phyloP scores from a whole-genome alignment of 2,329 filamentous ascomycete species.

The Myotisia sp. region DNA sequence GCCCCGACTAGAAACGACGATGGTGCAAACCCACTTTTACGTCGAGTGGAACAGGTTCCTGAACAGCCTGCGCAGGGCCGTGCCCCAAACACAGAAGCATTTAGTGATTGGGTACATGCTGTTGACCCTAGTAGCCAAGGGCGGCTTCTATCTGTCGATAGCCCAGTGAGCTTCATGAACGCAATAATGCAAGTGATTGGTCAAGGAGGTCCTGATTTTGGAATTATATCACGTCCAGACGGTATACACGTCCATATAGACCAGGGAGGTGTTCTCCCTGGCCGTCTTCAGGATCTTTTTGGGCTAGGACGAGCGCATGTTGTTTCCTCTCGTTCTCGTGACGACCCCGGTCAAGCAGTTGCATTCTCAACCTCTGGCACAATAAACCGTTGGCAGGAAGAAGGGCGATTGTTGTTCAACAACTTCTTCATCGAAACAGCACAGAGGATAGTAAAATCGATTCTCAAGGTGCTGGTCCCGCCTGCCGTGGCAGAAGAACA shows the following conservation, averaged over 20 bases:
- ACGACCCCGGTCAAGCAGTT: constrained; percentile 52
- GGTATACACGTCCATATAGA: constrained; percentile 43
- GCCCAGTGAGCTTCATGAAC: constrained; percentile 43
- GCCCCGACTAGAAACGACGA: constrained; percentile 54
- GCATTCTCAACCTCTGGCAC: constrained; percentile 61
- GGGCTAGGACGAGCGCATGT: constrained; percentile 19
- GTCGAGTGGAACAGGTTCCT: constrained; percentile 38
- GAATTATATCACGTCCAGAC: constrained; percentile 32
- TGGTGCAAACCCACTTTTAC: constrained; percentile 72
- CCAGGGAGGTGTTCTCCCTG: constrained; percentile 36
- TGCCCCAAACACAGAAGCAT: constrained; percentile 26
- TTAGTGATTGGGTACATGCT: constrained; percentile 40
- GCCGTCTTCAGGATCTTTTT: constrained; percentile 39
- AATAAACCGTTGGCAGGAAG: constrained; percentile 69
- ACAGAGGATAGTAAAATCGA: constrained; percentile 50
- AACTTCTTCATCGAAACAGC: constrained; percentile 53
- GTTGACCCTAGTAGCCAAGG: constrained; percentile 35
- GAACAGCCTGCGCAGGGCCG: constrained; percentile 24
- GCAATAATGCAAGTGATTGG: constrained; percentile 43
- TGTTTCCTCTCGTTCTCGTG: constrained; percentile 23
- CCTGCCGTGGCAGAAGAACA: constrained; percentile 71
- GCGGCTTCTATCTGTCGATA: constrained; percentile 33
- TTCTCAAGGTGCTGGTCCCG: constrained; percentile 63
- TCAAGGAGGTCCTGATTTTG: constrained; percentile 30
- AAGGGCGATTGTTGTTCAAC: constrained; percentile 75